These are phyloP conservation scores for Bretziella fagacearum DNA, from an alignment of 2,329 filamentous ascomycete genomes.

Conservation along the genomic window DNA sequence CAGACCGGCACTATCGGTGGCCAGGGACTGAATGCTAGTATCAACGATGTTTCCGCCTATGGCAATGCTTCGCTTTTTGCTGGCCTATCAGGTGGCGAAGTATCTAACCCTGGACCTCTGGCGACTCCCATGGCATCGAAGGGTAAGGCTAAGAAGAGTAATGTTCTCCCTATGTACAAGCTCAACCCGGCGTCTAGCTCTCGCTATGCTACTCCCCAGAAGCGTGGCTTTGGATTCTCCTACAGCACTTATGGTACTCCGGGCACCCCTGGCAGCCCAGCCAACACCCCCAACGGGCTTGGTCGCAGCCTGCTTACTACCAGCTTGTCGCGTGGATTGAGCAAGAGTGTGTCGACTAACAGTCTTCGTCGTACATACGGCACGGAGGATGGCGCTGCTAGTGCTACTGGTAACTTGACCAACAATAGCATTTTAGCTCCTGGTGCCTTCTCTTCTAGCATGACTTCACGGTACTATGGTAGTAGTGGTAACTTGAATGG, in stretches of 20 bases:
- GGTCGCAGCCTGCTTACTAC: constrained; percentile 48
- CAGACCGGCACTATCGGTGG: constrained; percentile 29
- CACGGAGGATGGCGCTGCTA: constrained; percentile 40
- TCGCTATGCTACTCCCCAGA: constrained; percentile 68
- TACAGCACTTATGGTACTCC: constrained; percentile 87
- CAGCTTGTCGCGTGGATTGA: constrained; percentile 54
- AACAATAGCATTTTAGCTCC: constrained; percentile 57
- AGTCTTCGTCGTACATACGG: constrained; percentile 70
- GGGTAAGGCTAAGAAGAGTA: constrained; percentile 57
- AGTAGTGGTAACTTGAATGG: constrained; percentile 38
- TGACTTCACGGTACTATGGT: constrained; percentile 46
- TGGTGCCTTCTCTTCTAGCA: constrained; percentile 61
- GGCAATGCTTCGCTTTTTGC: constrained; percentile 77
- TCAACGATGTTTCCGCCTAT: constrained; percentile 74
- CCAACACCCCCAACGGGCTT: constrained; percentile 50
- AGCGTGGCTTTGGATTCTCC: constrained; percentile 76
- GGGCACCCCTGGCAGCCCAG: constrained; percentile 44
- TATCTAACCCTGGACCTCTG: constrained; percentile 65
- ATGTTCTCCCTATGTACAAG: constrained; percentile 73
- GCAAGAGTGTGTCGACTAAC: constrained; percentile 77
- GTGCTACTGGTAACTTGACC: neutral
- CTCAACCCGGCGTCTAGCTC: constrained; percentile 66
- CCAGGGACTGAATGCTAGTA: constrained; percentile 57
- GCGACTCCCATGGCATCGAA: constrained; percentile 73
- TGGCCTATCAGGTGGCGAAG: constrained; percentile 45